A percentile compares a stretch with the other conserved stretches of the same genome.
Conservation (phyloP, 2,329 filamentous ascomycete genomes). For the Neopestalotiopsis clavispora region DNA sequence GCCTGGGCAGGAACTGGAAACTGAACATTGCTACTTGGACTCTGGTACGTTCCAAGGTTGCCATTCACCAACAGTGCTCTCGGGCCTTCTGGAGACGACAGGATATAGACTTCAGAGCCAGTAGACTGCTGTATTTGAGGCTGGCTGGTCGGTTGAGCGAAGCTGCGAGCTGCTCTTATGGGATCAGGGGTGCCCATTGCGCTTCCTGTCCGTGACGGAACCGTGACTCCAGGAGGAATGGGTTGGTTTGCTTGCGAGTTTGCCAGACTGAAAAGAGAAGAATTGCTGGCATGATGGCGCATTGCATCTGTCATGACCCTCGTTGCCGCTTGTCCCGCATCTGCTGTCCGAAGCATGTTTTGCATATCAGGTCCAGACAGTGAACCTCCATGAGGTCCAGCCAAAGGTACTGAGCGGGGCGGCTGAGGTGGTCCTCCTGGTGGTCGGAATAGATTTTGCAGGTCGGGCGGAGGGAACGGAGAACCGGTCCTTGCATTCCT, state of each 20-base stretch:
- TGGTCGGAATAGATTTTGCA: constrained; percentile 21
- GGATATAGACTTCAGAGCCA: constrained; percentile 60
- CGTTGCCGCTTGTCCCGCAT: constrained; percentile 47
- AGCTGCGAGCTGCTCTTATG: constrained; percentile 37
- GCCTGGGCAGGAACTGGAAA: not conserved
- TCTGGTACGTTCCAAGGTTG: constrained; percentile 55
- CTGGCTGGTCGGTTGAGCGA: constrained; percentile 30
- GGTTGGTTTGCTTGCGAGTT: constrained; percentile 38
- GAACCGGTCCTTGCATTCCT: constrained; percentile 23
- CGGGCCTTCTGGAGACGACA: constrained; percentile 65
- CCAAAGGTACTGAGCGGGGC: constrained; percentile 31
- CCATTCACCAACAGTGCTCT: constrained; percentile 61
- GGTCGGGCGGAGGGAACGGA: constrained; percentile 27
- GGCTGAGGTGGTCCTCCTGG: constrained; percentile 19
- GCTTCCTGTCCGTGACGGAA: constrained; percentile 47
- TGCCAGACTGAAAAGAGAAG: constrained; percentile 45
- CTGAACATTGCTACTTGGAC: constrained; percentile 39
- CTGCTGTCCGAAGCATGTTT: constrained; percentile 50
- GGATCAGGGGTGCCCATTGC: constrained; percentile 54
- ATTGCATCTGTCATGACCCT: constrained; percentile 51
- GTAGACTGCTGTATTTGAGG: constrained; percentile 24
- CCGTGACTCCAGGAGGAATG: constrained; percentile 48
- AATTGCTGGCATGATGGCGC: constrained; percentile 55
- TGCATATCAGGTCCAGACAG: constrained; percentile 50
- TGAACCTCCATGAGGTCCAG: constrained; percentile 38